Conservation (phyloP, 257 asterid genomes). For the Gardenia jasminoides region DNA sequence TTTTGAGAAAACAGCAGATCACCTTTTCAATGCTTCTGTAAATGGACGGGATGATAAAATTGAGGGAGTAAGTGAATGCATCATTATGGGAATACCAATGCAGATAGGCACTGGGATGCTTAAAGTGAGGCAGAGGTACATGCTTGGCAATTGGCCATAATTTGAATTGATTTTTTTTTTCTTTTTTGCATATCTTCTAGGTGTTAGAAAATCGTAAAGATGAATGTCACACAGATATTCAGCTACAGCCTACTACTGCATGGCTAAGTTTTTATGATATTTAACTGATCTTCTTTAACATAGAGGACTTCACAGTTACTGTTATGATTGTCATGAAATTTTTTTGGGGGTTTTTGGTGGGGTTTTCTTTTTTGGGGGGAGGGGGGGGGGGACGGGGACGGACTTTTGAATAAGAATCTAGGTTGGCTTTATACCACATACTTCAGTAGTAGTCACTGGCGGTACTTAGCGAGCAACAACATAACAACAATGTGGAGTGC, state of each 20-base stretch:
- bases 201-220: not conserved
- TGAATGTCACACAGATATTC: not conserved
- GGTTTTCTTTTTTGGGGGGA: too few relatives aligned
- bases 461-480: not conserved
- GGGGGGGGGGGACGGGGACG: too few relatives aligned
- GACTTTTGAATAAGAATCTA: not conserved
- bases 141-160: not conserved
- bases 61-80: slow-evolving; percentile 91
- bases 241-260: not conserved
- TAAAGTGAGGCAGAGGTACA: slow-evolving; percentile 75
- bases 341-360: too few relatives aligned
- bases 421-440: not conserved
- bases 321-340: not conserved
- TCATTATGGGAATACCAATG: slow-evolving; percentile 93
- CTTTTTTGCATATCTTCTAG: not conserved
- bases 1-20: slow-evolving; percentile 86
- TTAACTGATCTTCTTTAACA: not conserved
- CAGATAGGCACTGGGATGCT: slow-evolving; percentile 86
- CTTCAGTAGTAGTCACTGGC: not conserved
- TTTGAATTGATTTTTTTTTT: too few relatives aligned
- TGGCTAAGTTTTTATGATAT: not conserved
- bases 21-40: slow-evolving; percentile 84
- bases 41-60: slow-evolving; percentile 77
- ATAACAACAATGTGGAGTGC: not conserved
- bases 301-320: not conserved